phyloP scores from a whole-genome alignment of 805 yeast genomes.

The Candida rishiriensis region DNA sequence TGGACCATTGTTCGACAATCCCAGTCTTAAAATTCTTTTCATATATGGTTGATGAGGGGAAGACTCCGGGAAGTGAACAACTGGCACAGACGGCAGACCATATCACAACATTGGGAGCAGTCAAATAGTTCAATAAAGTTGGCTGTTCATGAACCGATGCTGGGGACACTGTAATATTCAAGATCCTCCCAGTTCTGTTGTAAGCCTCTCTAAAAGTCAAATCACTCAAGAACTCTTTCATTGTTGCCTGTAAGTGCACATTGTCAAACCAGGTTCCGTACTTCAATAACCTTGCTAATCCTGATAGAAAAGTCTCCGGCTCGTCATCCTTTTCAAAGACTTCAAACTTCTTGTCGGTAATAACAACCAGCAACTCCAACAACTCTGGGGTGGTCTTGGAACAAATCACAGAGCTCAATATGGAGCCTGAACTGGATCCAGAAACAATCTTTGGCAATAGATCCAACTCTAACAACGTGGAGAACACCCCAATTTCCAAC shows the following conservation, averaged over 20 bases:
- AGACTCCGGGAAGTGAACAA: constrained; percentile 90
- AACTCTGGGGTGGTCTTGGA: constrained; percentile 74
- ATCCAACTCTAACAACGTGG: constrained; percentile 68
- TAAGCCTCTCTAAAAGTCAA: constrained; percentile 92
- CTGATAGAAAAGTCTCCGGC: constrained; percentile 46
- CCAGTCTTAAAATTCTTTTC: constrained; percentile 79
- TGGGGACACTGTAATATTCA: constrained; percentile 91
- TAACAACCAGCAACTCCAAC: constrained; percentile 49
- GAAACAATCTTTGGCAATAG: constrained; percentile 82
- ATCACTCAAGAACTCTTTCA: constrained; percentile 79
- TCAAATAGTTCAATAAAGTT: constrained; percentile 68
- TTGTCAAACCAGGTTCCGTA: constrained; percentile 90
- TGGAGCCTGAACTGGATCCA: constrained; percentile 96
- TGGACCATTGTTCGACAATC: constrained; percentile 75
- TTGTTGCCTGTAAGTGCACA: constrained; percentile 62
- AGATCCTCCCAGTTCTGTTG: constrained; percentile 87
- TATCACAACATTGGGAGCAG: constrained; percentile 75
- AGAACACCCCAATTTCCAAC: constrained; percentile 87
- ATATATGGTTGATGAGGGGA: constrained; percentile 78
- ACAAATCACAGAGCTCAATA: constrained; percentile 84
- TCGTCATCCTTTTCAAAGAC: constrained; percentile 47
- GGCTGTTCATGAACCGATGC: constrained; percentile 91
- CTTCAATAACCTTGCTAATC: constrained; percentile 62
- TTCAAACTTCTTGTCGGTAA: constrained; percentile 53
- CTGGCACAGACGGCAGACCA: constrained; percentile 94